Conservation (phyloP, 257 asterid species). For the Osmanthus fragrans region DNA sequence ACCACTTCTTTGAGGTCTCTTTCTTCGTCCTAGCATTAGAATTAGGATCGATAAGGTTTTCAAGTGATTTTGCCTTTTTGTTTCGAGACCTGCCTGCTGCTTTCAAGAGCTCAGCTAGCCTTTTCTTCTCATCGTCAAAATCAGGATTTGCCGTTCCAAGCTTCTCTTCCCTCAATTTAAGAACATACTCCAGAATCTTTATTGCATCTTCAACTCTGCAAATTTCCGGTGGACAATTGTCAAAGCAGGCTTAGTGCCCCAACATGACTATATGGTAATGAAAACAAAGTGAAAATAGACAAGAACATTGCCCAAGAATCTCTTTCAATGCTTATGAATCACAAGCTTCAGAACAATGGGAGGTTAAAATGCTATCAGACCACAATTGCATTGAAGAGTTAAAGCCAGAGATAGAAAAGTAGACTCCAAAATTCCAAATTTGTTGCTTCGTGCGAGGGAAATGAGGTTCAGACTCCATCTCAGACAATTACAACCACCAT, state of each 20-base stretch:
- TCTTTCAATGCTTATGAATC: background rate
- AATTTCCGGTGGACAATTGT: background rate
- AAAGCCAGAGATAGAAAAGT: background rate
- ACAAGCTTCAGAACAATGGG: background rate
- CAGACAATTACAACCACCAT: background rate
- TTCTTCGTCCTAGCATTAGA: constrained; percentile 73
- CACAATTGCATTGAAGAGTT: background rate
- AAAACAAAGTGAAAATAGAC: background rate
- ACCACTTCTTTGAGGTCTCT: constrained; percentile 94
- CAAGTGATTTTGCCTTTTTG: constrained; percentile 93
- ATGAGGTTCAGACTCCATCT: background rate
- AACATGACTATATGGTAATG: background rate
- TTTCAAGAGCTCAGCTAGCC: constrained; percentile 94
- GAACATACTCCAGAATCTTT: constrained; percentile 89
- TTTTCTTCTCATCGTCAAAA: constrained; percentile 92
- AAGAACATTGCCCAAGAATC: background rate
- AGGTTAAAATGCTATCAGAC: background rate
- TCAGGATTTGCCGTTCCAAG: constrained; percentile 99
- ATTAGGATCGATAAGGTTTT: constrained; percentile 88
- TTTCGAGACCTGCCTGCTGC: constrained; percentile 93
- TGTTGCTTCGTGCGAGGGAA: background rate
- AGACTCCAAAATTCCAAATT: background rate
- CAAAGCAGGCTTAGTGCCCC: background rate
- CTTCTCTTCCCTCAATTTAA: constrained; percentile 94
- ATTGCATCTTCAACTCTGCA: constrained; percentile 94